A percentile compares a stretch with the other conserved stretches of the same genome.
phyloP scores from a whole-genome alignment of 1,284 basidiomycete species.

The Ceratobasidium sp. region DNA sequence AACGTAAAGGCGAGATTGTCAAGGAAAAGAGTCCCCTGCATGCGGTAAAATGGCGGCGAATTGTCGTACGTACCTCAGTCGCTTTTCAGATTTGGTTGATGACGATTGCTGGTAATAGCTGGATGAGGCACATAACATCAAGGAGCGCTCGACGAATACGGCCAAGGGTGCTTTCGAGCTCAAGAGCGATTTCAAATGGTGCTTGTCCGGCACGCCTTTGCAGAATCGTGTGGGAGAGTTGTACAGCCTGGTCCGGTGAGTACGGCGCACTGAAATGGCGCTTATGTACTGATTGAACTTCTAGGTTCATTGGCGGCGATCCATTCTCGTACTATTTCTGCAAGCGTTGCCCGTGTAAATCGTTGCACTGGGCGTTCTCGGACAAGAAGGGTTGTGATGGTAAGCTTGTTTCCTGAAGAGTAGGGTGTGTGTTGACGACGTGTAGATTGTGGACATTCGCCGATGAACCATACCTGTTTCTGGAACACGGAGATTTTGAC shows the following conservation, averaged over 20 bases:
- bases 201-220: conserved; percentile 96
- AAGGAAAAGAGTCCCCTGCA: conserved; percentile 92
- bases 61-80: conserved; percentile 58
- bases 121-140: conserved; percentile 99
- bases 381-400: conserved; percentile 86
- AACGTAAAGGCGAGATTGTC: conserved; percentile 81
- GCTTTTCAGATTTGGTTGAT: background rate
- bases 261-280: background rate
- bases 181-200: conserved; percentile 84
- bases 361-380: conserved; percentile 87
- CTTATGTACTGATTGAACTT: background rate
- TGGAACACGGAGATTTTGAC: conserved; percentile 95
- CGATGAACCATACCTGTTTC: conserved; percentile 88
- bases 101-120: conserved; percentile 57
- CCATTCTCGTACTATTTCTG: conserved; percentile 94
- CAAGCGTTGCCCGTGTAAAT: conserved; percentile 87
- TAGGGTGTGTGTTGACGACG: background rate
- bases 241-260: conserved; percentile 84
- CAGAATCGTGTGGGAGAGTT: conserved; percentile 98
- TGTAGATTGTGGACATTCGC: conserved; percentile 86
- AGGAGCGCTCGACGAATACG: conserved; percentile 93
- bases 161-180: conserved; percentile 96
- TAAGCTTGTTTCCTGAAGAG: conserved; percentile 50
- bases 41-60: conserved; percentile 83
- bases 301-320: conserved; percentile 83